Evolutionary conservation across 2,329 filamentous ascomycete species (phyloP), one percentile per base, ranked within the genome.

Genomic region (Monosporascus sp.): DNA sequence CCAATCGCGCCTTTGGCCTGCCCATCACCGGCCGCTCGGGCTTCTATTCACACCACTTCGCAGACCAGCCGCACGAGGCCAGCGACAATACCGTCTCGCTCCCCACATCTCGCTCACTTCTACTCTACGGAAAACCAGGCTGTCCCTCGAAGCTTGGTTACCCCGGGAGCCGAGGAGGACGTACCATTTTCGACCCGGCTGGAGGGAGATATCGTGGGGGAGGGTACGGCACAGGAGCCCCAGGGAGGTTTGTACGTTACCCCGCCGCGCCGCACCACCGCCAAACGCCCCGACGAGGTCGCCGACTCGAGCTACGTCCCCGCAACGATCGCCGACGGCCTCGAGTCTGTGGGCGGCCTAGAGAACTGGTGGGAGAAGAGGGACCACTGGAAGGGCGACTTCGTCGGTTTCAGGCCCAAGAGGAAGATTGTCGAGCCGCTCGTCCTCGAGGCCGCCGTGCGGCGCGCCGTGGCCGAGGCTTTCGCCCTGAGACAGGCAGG

Each of bases 391-490:
- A 71, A 71, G 47, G 76, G 73, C 60, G 61, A 72, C 48, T 77
- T 79, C 56, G 62, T 61, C 17, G 71, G 73, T 2, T 84, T 83
- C 59, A 61, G 62, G 51, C 68, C 68, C 37, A 53, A 60, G 6
- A 62, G 67, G 1, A 75, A 71, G 62, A 69, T 79, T 8, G 64
- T 66, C 27, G 76, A 82, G 34, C 64, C 70, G 26, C 66, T 66
- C 1, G 60, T 79, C 11, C 64, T 84, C 17, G 76, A 81, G 66
- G 72, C 76, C 11, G 68, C 75, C 26, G 71, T 79, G 36, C 70
- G 78, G 44, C 71, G 78, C 49, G 81, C 81, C 2, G 70, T 84
- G 0, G 65, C 80, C 5, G 82, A 85, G 70, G 73, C 75, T 2
- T 65, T 81, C 0, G 73, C 76, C 1, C 66, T 82, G 37, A 67